Evolutionary conservation across 73 alveolate species (phyloP), one percentile per base, ranked within the genome.

Genomic region (Urostyla sp.): DNA sequence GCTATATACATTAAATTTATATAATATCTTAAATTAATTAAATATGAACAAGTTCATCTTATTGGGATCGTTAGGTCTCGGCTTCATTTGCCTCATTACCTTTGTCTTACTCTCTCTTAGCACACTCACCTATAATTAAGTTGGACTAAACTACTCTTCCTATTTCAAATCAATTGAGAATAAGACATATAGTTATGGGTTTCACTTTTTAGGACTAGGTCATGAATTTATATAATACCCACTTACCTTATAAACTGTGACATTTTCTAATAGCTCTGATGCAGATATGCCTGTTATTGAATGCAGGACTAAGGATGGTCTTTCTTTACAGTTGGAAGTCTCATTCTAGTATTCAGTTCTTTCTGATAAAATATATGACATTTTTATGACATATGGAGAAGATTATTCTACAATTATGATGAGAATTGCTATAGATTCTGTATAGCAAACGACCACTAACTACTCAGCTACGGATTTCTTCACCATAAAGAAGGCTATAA

Each of bases 301-400:
- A 61, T 96, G 81, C 91, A 93, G 99, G 50, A 96, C 99, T 23
- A 80, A 89, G 80, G 99, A 96, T 80, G 99, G 99, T 0, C 89
- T 96, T 49, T 97, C 95, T 87, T 97, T 96, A 15, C 92, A 92
- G 0, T 87, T 96, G 43, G 99, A 96, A 84, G 90, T 96, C 32
- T 90, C 98, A 37, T 96, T 96, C 91, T 93, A 96, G 67, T 96
- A 95, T 66, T 72, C 86, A 66, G 93, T 90, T 50, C 91, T 85
- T 28, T 57, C 69, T 43, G 78, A 66, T 18, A 38, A 46, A 18
- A 66, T 95, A 1, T 96, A 89, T 74, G 89, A 89, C 52, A 83
- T 96, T 72, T 96, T 89, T 85, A 90, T 79, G 66, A 91, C 84
- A 72, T 96, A 69, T 84, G 98, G 94, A 2, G 93, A 72, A 32